These are phyloP conservation scores for Alternaria gaisen DNA, from an alignment of 2,329 filamentous ascomycete genomes.

Conservation along the genomic window DNA sequence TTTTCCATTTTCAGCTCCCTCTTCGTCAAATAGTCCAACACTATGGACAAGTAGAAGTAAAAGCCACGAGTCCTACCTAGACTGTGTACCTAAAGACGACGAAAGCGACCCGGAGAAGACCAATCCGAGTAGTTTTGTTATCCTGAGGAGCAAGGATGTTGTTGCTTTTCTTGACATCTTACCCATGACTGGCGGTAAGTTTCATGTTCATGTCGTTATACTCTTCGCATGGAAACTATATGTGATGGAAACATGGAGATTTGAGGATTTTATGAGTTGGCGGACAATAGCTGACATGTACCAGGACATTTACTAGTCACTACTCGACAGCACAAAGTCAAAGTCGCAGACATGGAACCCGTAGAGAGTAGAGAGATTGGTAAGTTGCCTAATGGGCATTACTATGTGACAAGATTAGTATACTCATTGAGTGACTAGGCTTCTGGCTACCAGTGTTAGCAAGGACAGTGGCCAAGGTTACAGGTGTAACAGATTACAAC, in stretches of 20 bases:
- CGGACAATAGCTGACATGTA: background rate
- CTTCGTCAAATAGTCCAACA: background rate
- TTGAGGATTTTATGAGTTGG: background rate
- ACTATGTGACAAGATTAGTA: background rate
- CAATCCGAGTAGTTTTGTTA: constrained; percentile 61
- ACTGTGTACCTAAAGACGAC: constrained; percentile 37
- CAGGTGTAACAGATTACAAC: constrained; percentile 86
- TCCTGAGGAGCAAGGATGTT: constrained; percentile 79
- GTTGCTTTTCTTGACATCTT: constrained; percentile 94
- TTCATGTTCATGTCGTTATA: background rate
- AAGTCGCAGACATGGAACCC: constrained; percentile 74
- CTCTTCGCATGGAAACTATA: background rate
- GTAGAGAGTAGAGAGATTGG: constrained; percentile 74
- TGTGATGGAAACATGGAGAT: background rate
- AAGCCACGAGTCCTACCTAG: constrained; percentile 19
- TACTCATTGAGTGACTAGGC: constrained; percentile 36
- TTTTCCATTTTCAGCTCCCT: constrained; percentile 50
- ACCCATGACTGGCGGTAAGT: constrained; percentile 75
- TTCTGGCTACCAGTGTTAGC: constrained; percentile 75
- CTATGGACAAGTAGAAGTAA: constrained; percentile 11
- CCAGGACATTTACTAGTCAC: constrained; percentile 77
- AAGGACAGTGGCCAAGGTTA: constrained; percentile 72
- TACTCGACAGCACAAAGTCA: constrained; percentile 78
- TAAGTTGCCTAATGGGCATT: constrained; percentile 42
- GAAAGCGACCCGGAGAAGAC: constrained; percentile 42